A percentile compares a stretch with the other conserved stretches of the same genome.
Evolutionary conservation across 306 rosid species (phyloP).

Genomic region (Vigna nakashimae): DNA sequence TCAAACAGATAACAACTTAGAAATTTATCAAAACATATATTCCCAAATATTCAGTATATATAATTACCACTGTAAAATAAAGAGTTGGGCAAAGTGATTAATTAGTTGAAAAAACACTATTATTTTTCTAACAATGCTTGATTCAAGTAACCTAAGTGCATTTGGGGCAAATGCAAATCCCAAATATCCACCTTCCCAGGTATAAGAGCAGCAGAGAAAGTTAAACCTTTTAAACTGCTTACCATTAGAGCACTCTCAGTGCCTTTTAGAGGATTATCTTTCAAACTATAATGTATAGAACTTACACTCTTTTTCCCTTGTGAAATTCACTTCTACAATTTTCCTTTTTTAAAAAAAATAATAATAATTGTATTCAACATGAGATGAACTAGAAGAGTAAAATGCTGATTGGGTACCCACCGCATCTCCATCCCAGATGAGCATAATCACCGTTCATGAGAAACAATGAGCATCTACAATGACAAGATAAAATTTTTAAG

Average conservation of each 20-base stretch:
- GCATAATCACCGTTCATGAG: constrained; percentile 15
- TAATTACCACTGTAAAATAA: not conserved
- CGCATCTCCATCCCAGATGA: constrained; percentile 11
- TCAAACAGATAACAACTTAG: constrained; percentile 18
- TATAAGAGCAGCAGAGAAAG: not conserved
- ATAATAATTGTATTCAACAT: not conserved
- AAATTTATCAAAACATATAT: constrained; percentile 27
- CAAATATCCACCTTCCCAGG: not conserved
- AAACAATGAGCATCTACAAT: not conserved
- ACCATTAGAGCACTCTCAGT: not conserved
- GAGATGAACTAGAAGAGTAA: not conserved
- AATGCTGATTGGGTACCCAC: constrained; percentile 15
- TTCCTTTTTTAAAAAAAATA: not conserved
- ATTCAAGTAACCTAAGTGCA: not conserved
- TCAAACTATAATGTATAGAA: not conserved
- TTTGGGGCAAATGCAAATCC: constrained; percentile 21
- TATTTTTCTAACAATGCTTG: constrained; percentile 8
- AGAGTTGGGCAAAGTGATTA: constrained; percentile 12
- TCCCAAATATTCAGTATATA: not conserved
- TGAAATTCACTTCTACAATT: constrained; percentile 7
- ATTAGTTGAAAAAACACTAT: not conserved
- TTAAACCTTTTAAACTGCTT: constrained; percentile 9
- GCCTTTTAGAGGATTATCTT: constrained; percentile 9
- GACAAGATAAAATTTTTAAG: constrained; percentile 7
- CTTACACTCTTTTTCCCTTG: not conserved